Evolutionary conservation across 257 asterid species (phyloP).

Genomic region (Solanum megistacrolobum): DNA sequence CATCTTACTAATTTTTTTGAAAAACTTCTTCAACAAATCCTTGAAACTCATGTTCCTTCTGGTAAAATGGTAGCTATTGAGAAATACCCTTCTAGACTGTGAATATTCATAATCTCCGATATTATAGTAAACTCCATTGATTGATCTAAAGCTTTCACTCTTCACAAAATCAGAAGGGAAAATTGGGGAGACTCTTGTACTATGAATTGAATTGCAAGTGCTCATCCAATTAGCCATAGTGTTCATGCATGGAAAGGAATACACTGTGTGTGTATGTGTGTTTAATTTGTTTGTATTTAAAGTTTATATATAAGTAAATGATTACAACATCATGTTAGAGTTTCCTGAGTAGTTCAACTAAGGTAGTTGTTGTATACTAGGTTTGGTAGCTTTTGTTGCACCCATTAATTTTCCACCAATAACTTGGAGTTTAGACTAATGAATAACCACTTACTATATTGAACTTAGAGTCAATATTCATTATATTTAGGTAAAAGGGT

Average conservation of each 20-base stretch:
- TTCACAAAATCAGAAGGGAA: conserved; percentile 9
- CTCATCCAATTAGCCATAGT: background rate
- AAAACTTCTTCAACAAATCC: conserved; percentile 12
- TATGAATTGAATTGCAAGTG: background rate
- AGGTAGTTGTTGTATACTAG: background rate
- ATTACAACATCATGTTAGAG: background rate
- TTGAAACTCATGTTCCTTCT: conserved; percentile 8
- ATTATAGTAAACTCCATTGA: background rate
- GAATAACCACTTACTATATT: background rate
- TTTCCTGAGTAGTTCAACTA: conserved; percentile 19
- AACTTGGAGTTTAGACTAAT: background rate
- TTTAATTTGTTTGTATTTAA: background rate
- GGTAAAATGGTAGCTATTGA: conserved; percentile 31
- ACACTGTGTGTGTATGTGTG: background rate
- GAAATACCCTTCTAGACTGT: conserved; percentile 35
- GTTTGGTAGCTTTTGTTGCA: conserved; percentile 30
- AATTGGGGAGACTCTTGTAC: background rate
- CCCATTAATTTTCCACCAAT: conserved; percentile 1
- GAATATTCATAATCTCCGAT: conserved; percentile 21
- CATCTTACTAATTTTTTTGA: conserved; percentile 1
- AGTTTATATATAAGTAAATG: background rate
- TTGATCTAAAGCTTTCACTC: conserved; percentile 3
- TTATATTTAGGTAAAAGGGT: background rate
- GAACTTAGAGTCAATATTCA: background rate
- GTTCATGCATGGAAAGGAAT: background rate